Percentiles rank a stretch among this genome's conserved stretches.
Evolutionary conservation across 2,329 filamentous ascomycete genomes (phyloP).

Genomic region (Penicillium sp.): DNA sequence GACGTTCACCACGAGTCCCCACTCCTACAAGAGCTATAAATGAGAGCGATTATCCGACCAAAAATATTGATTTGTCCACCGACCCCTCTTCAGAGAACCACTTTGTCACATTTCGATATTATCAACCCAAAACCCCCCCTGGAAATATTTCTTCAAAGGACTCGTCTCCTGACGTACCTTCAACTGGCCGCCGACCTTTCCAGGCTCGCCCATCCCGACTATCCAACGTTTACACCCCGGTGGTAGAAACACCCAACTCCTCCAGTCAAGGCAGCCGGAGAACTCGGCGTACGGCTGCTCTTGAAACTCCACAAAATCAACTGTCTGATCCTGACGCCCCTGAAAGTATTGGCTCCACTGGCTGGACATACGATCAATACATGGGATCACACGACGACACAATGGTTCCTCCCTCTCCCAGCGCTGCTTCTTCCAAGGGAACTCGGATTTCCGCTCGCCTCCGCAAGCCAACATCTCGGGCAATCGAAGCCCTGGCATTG

Average conservation of each 20-base stretch:
- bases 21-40: constrained; percentile 3
- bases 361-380: constrained; percentile 18
- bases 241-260: constrained; percentile 13
- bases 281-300: constrained; percentile 14
- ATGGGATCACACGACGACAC: constrained; percentile 11
- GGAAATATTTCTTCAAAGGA: not conserved
- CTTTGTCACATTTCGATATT: constrained; percentile 7
- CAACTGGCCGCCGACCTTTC: constrained; percentile 16
- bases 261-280: constrained; percentile 13
- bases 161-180: constrained; percentile 10
- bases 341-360: constrained; percentile 11
- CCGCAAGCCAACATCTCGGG: constrained; percentile 32
- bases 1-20: constrained; percentile 20
- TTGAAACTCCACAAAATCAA: constrained; percentile 11
- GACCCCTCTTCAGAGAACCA: constrained; percentile 11
- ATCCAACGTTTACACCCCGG: constrained; percentile 22
- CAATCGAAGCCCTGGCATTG: constrained; percentile 27
- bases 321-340: constrained; percentile 13
- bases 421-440: constrained; percentile 16
- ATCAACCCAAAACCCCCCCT: constrained; percentile 10
- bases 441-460: constrained; percentile 28
- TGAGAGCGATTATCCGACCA: constrained; percentile 6
- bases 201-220: constrained; percentile 23
- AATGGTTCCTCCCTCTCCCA: constrained; percentile 14
- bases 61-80: constrained; percentile 10